Conservation (phyloP, 768 basidiomycete genomes). For the Pleurotus cornucopiae region DNA sequence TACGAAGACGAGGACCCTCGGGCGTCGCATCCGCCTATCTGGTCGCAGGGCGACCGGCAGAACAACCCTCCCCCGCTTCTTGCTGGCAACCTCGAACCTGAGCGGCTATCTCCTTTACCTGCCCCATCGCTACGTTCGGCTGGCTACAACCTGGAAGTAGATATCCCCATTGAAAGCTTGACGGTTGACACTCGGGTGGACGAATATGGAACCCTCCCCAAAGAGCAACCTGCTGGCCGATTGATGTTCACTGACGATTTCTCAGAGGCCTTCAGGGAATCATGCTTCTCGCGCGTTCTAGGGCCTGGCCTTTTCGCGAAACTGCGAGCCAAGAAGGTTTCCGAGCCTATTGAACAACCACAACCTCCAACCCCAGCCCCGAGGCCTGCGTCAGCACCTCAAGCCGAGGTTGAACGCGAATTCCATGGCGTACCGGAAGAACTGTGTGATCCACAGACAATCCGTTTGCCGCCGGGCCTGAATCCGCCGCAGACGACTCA, state of each 20-base stretch:
- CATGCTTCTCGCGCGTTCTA: conserved; percentile 7
- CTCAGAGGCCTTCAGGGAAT: conserved; percentile 6
- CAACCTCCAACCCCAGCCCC: background rate
- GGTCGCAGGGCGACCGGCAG: background rate
- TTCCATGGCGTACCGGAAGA: conserved; percentile 31
- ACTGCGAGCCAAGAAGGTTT: conserved; percentile 35
- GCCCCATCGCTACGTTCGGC: background rate
- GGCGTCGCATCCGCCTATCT: background rate
- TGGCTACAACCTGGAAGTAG: background rate
- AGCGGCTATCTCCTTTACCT: background rate
- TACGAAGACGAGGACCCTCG: background rate
- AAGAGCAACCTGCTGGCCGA: conserved; percentile 2
- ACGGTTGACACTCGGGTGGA: background rate
- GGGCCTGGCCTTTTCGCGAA: conserved; percentile 26
- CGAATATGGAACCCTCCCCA: background rate
- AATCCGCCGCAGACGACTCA: conserved; percentile 35
- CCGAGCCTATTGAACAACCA: conserved; percentile 6
- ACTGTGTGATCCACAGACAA: conserved; percentile 39
- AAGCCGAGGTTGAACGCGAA: background rate
- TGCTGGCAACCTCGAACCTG: background rate
- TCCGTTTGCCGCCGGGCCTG: conserved; percentile 33
- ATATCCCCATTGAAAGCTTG: background rate
- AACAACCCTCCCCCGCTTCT: background rate
- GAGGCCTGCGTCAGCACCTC: no score
- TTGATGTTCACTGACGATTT: conserved; percentile 8